Base-by-base conservation (phyloP, 768 basidiomycete species). In the Pleurotus ostreatus region DNA sequence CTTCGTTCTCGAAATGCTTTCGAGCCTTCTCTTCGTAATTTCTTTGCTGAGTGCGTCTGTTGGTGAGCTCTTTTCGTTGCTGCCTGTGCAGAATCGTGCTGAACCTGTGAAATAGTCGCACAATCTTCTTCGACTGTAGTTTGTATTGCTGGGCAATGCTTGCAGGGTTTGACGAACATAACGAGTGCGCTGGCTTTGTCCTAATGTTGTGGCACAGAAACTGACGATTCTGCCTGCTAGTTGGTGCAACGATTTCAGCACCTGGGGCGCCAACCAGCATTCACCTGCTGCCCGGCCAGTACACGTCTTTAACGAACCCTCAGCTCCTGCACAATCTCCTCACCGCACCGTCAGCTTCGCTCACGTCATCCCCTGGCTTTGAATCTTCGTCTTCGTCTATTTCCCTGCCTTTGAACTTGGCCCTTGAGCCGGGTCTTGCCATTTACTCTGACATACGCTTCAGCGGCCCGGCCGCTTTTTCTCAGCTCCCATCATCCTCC, bases 121-220 rank as follows among this genome's bases (percentile, higher is more conserved):
- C 83, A 85, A 70, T 71, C 75, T 68, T 76, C 79, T 61, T 68
- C 74, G 57, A 70, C 85, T 64, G 83, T 92, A 56, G 76, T 93
- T 59, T 92, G 90, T 78, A 75, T 89, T 88, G 87, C 90, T 68
- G 90, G 90, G 62, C 89, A 93, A 87, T 92, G 91, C 76, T 72
- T 92, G 56, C 79, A 91, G 69, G 91, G 91, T 57, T 81, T 72
- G 70, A 83, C 88, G 30, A 92, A 92, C 65, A 81, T 78, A 20
- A 86, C 88, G 63, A 73, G 88, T 85, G 57, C 34, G 74, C 70
- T 15, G 11, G 26, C 22, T 58, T 34, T 34, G 8, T 11, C 11
- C 30, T 11, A 34, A 11, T 11, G 30, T 34, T 11, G 30, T 41
- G 45, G 3, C 51, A 34, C 18, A 4, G 22, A 8, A 52, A 8